Base-by-base conservation (phyloP, 2,329 filamentous ascomycete genomes). In the Coniella vitis region DNA sequence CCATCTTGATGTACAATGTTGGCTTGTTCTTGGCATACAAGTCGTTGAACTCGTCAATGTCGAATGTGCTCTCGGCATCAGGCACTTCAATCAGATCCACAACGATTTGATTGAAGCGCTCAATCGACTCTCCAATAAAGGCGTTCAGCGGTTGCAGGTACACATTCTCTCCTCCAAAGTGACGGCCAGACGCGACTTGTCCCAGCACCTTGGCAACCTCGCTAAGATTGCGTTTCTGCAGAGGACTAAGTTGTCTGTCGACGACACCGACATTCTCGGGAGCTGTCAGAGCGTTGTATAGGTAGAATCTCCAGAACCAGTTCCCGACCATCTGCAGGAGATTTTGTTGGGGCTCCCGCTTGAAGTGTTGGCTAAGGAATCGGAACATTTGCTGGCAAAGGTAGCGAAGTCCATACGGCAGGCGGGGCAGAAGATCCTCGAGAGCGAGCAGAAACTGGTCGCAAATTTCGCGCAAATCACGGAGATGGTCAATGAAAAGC, bases 21-120 rank as follows among this genome's bases (percentile, higher is more conserved):
- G 93, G 93, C 67, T 95, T 95, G 55, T 90, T 93, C 65, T 94
- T 90, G 49, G 91, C 87, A 63, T 97, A 97, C 7, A 98, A 77
- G 62, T 98, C 93, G 63, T 96, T 97, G 78, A 93, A 98, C 65
- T 97, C 93, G 63, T 98, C 93, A 63, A 98, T 96, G 65, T 97
- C 90, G 62, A 97, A 98, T 20, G 93, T 93, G 45, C 81, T 78
- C 66, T 98, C 93, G 0, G 89, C 87, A 59, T 93, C 85, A 13
- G 86, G 83, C 12, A 97, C 87, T 12, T 85, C 81, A 56, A 98
- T 88, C 53, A 97, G 68, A 31, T 85, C 80, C 39, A 76, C 78
- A 68, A 87, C 87, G 38, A 93, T 88, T 12, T 85, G 78, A 29
- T 80, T 78, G 51, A 96, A 74, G 20, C 90, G 79, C 57, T 89